Evolutionary conservation across 495 filamentous ascomycete genomes (phyloP).

Genomic region (Neurospora hispaniola): DNA sequence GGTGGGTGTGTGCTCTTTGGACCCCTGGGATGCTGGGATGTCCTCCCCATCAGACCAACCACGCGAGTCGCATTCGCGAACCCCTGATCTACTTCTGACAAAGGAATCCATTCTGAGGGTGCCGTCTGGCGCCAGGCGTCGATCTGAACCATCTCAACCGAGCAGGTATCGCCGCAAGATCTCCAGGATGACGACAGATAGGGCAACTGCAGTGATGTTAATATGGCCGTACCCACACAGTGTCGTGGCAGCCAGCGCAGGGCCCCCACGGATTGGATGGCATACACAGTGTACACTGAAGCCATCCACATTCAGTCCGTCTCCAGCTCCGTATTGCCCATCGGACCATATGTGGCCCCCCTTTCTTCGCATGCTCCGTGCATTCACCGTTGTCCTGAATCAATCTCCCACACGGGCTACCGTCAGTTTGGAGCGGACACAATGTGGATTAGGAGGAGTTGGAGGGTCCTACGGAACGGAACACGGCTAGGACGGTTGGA

Average conservation of each 20-base stretch:
- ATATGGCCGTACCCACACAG: not conserved
- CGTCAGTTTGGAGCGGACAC: not conserved
- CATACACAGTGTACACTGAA: not conserved
- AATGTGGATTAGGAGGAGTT: not conserved
- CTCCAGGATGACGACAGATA: not conserved
- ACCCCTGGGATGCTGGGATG: not conserved
- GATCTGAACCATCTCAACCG: not conserved
- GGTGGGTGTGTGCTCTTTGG: not conserved
- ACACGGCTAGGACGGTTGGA: not conserved
- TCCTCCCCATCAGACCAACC: not conserved
- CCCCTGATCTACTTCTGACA: not conserved
- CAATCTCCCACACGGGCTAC: not conserved
- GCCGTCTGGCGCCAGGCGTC: not conserved
- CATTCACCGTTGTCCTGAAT: conserved; percentile 1
- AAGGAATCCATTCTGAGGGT: not conserved
- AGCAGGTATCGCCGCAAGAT: not conserved
- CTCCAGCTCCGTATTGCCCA: not conserved
- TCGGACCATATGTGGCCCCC: not conserved
- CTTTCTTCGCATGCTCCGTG: not conserved
- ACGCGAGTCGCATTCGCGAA: not conserved
- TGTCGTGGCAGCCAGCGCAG: not conserved
- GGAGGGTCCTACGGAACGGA: not conserved
- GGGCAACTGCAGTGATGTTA: not conserved
- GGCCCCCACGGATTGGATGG: not conserved
- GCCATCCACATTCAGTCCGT: not conserved